Evolutionary conservation across 2,329 filamentous ascomycete genomes (phyloP).

Genomic region (Botryotinia calthae): DNA sequence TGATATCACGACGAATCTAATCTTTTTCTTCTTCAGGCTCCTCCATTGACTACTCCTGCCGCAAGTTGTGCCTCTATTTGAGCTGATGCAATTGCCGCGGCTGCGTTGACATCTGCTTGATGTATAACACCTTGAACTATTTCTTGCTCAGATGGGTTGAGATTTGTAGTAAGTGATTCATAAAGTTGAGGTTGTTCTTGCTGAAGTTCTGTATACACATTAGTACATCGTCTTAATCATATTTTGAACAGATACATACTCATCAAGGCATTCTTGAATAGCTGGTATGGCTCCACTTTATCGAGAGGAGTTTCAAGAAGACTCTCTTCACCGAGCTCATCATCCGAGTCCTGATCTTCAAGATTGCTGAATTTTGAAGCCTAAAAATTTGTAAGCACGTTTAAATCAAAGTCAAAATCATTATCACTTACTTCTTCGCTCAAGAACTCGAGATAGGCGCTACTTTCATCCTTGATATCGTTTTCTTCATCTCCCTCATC

Average conservation of each 20-base stretch:
- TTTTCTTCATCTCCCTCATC: conserved; percentile 53
- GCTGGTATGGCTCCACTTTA: conserved; percentile 88
- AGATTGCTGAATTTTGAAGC: conserved; percentile 79
- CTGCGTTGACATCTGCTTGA: conserved; percentile 35
- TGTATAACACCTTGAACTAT: conserved; percentile 73
- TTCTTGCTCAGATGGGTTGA: conserved; percentile 76
- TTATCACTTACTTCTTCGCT: conserved; percentile 70
- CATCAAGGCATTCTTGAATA: conserved; percentile 79
- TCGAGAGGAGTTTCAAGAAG: conserved; percentile 92
- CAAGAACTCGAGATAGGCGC: conserved; percentile 92
- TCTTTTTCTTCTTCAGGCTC: conserved; percentile 27
- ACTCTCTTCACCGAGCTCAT: conserved; percentile 90
- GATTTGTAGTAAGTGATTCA: conserved; percentile 70
- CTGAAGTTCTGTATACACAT: conserved; percentile 65
- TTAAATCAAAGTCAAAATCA: not conserved
- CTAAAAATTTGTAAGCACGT: conserved; percentile 42
- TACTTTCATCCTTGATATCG: conserved; percentile 84
- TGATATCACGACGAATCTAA: conserved; percentile 14
- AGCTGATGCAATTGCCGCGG: conserved; percentile 28
- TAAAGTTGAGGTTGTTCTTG: conserved; percentile 90
- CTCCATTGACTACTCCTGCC: conserved; percentile 30
- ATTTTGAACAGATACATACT: conserved; percentile 56
- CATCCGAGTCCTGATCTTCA: conserved; percentile 69
- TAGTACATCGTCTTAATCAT: conserved; percentile 13
- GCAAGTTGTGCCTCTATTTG: conserved; percentile 23